Evolutionary conservation across 306 rosid species (phyloP).

Genomic region (Trichosanthes truncata): DNA sequence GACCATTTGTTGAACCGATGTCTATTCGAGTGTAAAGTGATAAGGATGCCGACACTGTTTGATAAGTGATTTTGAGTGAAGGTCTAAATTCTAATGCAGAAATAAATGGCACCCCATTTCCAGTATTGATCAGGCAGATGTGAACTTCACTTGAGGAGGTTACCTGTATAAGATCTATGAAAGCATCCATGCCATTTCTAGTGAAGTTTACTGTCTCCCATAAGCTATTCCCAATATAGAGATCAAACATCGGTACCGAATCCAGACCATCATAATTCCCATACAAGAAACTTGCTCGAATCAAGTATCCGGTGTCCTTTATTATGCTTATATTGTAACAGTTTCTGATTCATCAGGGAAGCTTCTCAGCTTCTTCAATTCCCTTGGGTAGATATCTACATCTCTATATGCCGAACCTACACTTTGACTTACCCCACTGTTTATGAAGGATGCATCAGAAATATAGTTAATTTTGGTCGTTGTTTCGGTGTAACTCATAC

Average conservation of each 20-base stretch:
- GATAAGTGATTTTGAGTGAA: neutral
- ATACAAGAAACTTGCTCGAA: neutral
- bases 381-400: neutral
- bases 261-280: conserved; percentile 10
- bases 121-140: conserved; percentile 12
- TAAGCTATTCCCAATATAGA: conserved; percentile 7
- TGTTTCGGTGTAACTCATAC: neutral
- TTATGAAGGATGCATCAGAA: conserved; percentile 3
- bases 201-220: neutral
- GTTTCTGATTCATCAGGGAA: conserved; percentile 22
- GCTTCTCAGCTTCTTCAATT: conserved; percentile 8
- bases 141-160: neutral
- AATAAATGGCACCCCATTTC: conserved; percentile 12
- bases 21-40: neutral
- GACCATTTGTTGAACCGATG: neutral
- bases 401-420: neutral
- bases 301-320: conserved; percentile 12
- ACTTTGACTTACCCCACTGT: neutral
- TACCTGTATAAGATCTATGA: neutral
- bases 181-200: neutral
- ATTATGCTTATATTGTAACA: conserved; percentile 24
- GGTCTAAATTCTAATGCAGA: conserved; percentile 14
- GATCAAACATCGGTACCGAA: conserved; percentile 7
- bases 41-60: neutral
- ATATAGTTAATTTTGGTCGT: neutral